Conservation (phyloP, 169 alveolate genomes). For the Plasmodium cynomolgi region DNA sequence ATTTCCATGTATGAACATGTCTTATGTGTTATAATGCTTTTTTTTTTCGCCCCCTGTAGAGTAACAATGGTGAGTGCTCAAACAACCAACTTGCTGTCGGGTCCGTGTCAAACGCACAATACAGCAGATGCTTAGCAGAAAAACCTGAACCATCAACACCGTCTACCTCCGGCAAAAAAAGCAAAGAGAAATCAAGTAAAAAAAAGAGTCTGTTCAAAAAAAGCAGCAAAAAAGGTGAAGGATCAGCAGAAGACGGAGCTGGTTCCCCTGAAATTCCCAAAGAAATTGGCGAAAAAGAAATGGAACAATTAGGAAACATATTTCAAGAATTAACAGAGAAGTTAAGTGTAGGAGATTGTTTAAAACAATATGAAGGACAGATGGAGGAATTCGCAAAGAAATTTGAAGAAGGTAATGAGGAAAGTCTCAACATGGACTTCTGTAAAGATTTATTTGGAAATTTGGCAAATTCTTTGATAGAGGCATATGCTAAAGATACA, state of each 20-base stretch:
- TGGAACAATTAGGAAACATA: slow-evolving; percentile 4
- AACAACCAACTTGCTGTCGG: neutral
- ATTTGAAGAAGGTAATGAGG: neutral
- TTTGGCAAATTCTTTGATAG: neutral
- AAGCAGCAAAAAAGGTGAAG: neutral
- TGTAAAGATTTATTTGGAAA: slow-evolving; percentile 2
- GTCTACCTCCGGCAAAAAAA: neutral
- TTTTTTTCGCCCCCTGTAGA: neutral
- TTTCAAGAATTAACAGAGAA: slow-evolving; percentile 2
- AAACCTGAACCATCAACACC: neutral
- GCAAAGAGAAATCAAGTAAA: neutral
- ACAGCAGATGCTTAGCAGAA: neutral
- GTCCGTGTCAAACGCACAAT: neutral
- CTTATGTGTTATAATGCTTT: neutral
- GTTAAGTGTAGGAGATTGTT: neutral
- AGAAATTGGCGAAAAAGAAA: neutral
- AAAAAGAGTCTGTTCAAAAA: neutral
- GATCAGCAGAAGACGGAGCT: neutral
- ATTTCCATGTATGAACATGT: neutral
- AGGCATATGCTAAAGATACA: neutral
- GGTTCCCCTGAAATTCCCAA: neutral
- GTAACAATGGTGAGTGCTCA: neutral
- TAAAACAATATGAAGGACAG: neutral
- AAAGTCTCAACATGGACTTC: neutral
- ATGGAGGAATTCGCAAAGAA: slow-evolving; percentile 1